Evolutionary conservation across 345 rosid genomes (phyloP), one percentile per base, ranked within the genome.

Genomic region (Syzygium aromaticum): DNA sequence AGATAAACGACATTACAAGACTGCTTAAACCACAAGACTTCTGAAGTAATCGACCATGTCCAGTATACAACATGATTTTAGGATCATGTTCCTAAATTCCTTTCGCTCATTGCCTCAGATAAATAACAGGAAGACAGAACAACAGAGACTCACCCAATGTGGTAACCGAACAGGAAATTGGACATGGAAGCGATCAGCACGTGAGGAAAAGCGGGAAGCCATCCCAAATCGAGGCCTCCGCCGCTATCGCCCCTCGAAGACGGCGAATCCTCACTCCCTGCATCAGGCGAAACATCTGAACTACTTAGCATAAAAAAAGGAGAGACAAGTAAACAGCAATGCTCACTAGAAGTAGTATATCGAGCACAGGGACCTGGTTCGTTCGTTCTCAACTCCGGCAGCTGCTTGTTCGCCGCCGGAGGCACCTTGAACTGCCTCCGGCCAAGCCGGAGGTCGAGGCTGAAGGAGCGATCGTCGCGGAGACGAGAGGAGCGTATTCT

Each of bases 121-220:
- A 73, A 19, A 61, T 27, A 28, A 43, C 25, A 56, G 38, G 53
- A 73, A 73, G 82, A 59, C 73, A 57, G 51, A 23, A 3, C 49
- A 25, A 22, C 33, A 43, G 49, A 54, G 51, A 80, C 89, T 59
- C 43, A 94, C 96, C 97, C 96, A 22, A 96, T 95, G 92, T 96
- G 98, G 91, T 96, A 96, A 88, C 98, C 96, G 52, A 96, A 96
- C 25, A 96, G 93, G 91, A 94, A 93, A 90, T 93, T 96, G 19
- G 97, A 90, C 95, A 95, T 92, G 51, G 98, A 95, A 90, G 96
- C 98, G 14, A 90, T 86, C 83, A 89, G 57, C 54, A 89, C 95
- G 90, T 92, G 95, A 89, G 98, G 96, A 86, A 96, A 95, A 86
- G 97, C 92, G 57, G 95, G 95, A 53, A 93, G 59, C 95, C 96